These are phyloP conservation scores for Lablab purpureus DNA, from an alignment of 306 rosid genomes.

Conservation along the genomic window DNA sequence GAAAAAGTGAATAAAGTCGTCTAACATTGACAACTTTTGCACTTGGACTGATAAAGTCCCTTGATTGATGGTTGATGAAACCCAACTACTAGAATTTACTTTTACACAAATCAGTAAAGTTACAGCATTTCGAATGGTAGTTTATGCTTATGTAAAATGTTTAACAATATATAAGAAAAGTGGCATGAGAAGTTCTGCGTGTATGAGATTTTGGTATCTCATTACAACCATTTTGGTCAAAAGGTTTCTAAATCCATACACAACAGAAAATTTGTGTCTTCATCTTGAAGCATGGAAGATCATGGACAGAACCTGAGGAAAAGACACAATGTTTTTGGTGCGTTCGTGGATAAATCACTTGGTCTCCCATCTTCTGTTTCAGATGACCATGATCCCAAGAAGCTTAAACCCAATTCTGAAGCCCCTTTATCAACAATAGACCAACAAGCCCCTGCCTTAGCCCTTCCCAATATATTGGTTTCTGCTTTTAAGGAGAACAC, in stretches of 20 bases:
- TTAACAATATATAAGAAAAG: neutral
- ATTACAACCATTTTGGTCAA: neutral
- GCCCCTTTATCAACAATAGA: conserved; percentile 33
- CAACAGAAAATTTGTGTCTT: neutral
- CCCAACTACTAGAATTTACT: neutral
- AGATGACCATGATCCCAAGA: conserved; percentile 32
- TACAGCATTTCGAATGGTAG: neutral
- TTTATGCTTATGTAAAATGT: neutral
- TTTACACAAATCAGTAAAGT: neutral
- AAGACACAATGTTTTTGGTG: conserved; percentile 28
- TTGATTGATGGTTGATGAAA: conserved; percentile 22
- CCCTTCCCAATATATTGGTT: conserved; percentile 6
- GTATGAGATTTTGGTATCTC: neutral
- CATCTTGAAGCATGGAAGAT: conserved; percentile 28
- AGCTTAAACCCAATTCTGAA: conserved; percentile 34
- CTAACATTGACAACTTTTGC: neutral
- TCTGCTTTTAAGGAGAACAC: conserved; percentile 29
- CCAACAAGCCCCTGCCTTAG: neutral
- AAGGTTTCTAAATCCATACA: neutral
- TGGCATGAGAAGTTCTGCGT: neutral
- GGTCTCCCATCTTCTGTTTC: neutral
- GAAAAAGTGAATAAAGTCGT: conserved; percentile 31
- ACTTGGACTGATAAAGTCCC: conserved; percentile 13
- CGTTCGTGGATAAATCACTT: conserved; percentile 34
- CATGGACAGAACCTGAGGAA: conserved; percentile 19